Evolutionary conservation across 2,329 filamentous ascomycete genomes (phyloP), one percentile per base, ranked within the genome.

Genomic region (Penicillium oxalicum): DNA sequence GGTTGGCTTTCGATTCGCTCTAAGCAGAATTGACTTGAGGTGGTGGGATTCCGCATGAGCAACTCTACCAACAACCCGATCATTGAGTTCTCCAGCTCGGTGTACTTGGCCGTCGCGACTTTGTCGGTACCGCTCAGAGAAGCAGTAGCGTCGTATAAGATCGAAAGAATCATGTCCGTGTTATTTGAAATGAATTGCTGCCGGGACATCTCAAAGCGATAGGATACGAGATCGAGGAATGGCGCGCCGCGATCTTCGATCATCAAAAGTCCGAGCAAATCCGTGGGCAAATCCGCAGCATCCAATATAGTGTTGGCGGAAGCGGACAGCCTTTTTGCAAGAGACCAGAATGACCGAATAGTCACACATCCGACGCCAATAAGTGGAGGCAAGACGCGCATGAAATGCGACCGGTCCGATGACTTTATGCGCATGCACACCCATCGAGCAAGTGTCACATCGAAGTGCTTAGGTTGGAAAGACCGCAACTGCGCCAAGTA

Each of bases 331-430:
- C 60, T 65, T 43, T 61, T 66, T 24, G 67, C 59, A 24, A 72
- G 46, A 38, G 62, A 54, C 49, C 74, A 56, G 37, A 75, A 68
- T 11, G 66, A 64, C 32, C 65, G 61, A 34, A 75, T 66, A 4
- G 69, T 71, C 13, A 75, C 62, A 47, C 72, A 73, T n/a, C 72
- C 70, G 33, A 72, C 70, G 9, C 71, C 70, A 35, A 76, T 66
- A 3, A 76, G 63, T 24, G 70, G 64, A 13, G 66, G 62, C 28
- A 76, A 59, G 25, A 71, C 57, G 12, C 50, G 51, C 11, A 63
- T 59, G 13, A 72, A 58, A 13, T 55, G 61, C n/a, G 60, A 55
- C 9, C 62, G 66, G 40, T 66, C 57, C 4, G 67, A 48, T 29
- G 64, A 65, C 36, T 62, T 64, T n/a, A 74, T 42, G 45, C 70